Base-by-base conservation (phyloP, 805 yeast genomes). In the Candida odintsovae region DNA sequence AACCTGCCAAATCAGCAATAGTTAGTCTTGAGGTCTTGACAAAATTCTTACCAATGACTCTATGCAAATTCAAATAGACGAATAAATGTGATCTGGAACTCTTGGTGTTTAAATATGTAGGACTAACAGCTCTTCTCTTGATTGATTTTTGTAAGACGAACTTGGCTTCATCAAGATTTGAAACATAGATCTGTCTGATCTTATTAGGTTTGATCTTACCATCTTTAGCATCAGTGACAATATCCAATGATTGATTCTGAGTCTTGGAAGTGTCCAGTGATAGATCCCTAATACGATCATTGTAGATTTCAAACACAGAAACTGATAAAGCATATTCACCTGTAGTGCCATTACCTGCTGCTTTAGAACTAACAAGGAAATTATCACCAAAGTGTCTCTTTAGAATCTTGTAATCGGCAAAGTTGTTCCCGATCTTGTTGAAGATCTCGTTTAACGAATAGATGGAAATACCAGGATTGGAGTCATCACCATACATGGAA, bases 11-110 rank as follows among this genome's bases (percentile, higher is more conserved):
- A 51, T 78, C 82, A 0, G 75, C 76, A 38, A 78, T 58, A 0
- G 76, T 72, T 23, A 78, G 59, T 41, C 77, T 65, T 6, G 76
- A 57, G 2, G 65, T 56, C 33, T 52, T 56, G 2, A 62, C 36
- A 40, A 53, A 41, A 18, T 42, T 44, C 21, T 43, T 44, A 2
- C 65, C 64, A 43, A 50, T 26, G 40, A 63, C 49, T 16, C 53
- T 56, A 42, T 64, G 68, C 6, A 71, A 49, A 47, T 74, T 73
- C 41, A 77, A 64, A 45, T 70, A 68, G 3, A 72, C 62, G 52
- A 78, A 74, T n/a, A 77, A 69, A 52, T 77, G 82, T 1, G 81
- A 76, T 50, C 81, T 66, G 9, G 79, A 72, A 6, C 80, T 73
- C 8, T 61, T 62, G 9, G 52, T 50, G 52, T 77, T 76, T 46